Evolutionary conservation across 2,329 filamentous ascomycete genomes (phyloP).

Genomic region (Botrytis medusae): DNA sequence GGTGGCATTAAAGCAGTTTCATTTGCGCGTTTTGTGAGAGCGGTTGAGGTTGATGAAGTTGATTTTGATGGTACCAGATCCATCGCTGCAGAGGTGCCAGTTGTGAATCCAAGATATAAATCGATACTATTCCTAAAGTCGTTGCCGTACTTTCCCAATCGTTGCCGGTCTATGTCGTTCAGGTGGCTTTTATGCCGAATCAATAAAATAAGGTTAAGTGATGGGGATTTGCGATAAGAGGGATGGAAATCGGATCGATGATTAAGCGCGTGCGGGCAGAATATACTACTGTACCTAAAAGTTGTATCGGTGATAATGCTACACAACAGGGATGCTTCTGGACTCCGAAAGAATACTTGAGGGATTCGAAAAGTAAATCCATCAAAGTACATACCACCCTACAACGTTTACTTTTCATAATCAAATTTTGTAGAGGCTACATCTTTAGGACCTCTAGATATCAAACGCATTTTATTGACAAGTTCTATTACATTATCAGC

Average conservation of each 20-base stretch:
- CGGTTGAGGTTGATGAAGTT: constrained; percentile 46
- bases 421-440: neutral
- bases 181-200: neutral
- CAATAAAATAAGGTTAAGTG: neutral
- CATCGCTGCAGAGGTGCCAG: constrained; percentile 14
- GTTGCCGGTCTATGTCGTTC: neutral
- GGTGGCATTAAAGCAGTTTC: constrained; percentile 82
- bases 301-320: constrained; percentile 7
- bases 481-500: neutral
- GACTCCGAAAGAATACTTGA: neutral
- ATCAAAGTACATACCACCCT: neutral
- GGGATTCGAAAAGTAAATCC: neutral
- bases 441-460: neutral
- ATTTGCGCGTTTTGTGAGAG: constrained; percentile 60
- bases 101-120: neutral
- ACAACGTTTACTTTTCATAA: neutral
- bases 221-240: neutral
- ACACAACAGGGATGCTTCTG: constrained; percentile 2
- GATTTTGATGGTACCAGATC: constrained; percentile 19
- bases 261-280: neutral
- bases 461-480: neutral
- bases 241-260: neutral
- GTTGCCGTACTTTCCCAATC: neutral
- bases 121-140: neutral
- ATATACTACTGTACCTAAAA: neutral